Percentiles rank a stretch among this genome's conserved stretches.
Evolutionary conservation across 768 basidiomycete species (phyloP).

Genomic region (Russula brevipes): DNA sequence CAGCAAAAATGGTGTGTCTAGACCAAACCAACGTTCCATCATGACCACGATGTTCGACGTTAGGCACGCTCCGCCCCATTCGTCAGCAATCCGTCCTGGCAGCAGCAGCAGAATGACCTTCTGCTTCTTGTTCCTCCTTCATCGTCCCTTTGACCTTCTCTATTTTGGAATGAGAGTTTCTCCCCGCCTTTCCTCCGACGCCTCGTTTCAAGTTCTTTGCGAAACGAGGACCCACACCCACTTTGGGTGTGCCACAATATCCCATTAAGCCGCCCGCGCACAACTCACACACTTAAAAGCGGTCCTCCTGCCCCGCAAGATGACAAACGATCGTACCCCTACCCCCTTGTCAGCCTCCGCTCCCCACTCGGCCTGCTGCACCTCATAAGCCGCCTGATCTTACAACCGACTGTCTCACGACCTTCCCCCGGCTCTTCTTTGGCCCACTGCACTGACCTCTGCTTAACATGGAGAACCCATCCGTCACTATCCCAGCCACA

Average conservation of each 20-base stretch:
- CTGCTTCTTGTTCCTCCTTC: too few relatives aligned
- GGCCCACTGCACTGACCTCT: not conserved
- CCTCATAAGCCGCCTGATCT: not conserved
- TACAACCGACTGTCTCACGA: not conserved
- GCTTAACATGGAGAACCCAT: constrained; percentile 15
- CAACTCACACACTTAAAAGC: not conserved
- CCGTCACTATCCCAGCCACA: not conserved
- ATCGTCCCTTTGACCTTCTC: not conserved
- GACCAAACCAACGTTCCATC: not conserved
- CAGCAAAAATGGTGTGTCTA: not conserved
- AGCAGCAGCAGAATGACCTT: too few relatives aligned
- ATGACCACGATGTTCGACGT: too few relatives aligned
- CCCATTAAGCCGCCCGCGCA: too few relatives aligned
- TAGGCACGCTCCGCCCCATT: constrained; percentile 1
- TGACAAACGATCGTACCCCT: constrained; percentile 11
- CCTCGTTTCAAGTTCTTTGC: not conserved
- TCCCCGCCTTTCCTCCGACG: not conserved
- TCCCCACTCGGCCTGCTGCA: not conserved
- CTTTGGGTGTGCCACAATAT: not conserved
- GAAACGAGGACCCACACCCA: not conserved
- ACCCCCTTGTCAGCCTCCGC: constrained; percentile 16
- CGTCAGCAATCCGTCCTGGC: constrained; percentile 4
- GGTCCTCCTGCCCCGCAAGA: not conserved
- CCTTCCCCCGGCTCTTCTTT: not conserved
- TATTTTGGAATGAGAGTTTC: not conserved